Evolutionary conservation across 495 filamentous ascomycete species (phyloP), one percentile per base, ranked within the genome.

Genomic region (Lophiostoma macrostomum): DNA sequence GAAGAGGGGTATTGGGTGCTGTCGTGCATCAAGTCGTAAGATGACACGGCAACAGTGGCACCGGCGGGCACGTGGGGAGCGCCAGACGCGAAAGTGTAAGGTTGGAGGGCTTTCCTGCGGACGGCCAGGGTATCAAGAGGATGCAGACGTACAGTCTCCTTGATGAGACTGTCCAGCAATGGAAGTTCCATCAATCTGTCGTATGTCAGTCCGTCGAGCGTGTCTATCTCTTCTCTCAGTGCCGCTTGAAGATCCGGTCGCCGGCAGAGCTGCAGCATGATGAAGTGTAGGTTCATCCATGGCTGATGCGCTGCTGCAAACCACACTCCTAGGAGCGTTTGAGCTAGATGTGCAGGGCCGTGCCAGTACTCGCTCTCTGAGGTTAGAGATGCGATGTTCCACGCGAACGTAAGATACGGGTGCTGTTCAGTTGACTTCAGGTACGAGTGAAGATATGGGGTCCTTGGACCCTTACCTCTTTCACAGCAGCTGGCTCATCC

Each of bases 81-180:
- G 5, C 42, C 42, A 30, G 13, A 13, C 4, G 42, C 4, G 27
- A 46, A 46, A 4, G 42, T 46, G 27, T 46, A 46, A 4, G 5
- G 6, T 19, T 46, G 11, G 11, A 46, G 20, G 7, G 42, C 42
- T 31, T 46, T 46, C 19, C 42, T 6, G 4, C 42, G 42, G 16
- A 46, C 16, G 5, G 42, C 42, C 5, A 46, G 5, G 6, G 5
- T 46, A 27, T 46, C 42, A 6, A 46, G 16, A 29, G 42, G 42
- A 19, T 46, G 5, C 27, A 46, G 27, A 16, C 42, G 5, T 4
- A 46, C 16, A 13, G 42, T 46, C 27, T 46, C 42, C 19, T 46
- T 46, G 42, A 46, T 46, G 42, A 46, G 32, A 24, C 42, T 46
- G 27, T 46, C 42, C 5, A 46, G 42, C 11, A 46, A 19, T 8